Conservation (phyloP, 176 grass and related monocot genomes). For the Phragmites australis region DNA sequence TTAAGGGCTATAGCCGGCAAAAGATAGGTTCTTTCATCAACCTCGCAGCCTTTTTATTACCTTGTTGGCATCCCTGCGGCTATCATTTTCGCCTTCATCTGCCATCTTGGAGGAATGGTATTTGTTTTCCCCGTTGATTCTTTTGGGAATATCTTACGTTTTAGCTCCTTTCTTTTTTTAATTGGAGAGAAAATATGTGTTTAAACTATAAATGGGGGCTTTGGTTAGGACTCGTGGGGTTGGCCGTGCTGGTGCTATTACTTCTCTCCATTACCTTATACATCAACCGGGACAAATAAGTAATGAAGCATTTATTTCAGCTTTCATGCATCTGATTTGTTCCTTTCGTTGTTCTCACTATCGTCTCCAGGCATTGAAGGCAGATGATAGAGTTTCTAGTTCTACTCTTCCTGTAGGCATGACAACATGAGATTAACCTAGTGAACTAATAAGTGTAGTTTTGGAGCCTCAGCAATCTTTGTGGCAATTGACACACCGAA, state of each 20-base stretch:
- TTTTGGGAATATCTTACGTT: background rate
- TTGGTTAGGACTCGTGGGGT: background rate
- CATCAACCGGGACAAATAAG: background rate
- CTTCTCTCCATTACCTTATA: background rate
- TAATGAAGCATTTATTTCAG: background rate
- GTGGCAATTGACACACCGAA: no score
- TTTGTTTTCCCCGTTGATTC: background rate
- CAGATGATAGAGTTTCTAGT: slow-evolving; percentile 46
- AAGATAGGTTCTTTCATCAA: background rate
- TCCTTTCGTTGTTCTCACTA: no score
- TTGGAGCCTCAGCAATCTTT: no score
- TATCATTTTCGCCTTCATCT: background rate
- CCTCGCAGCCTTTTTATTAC: background rate
- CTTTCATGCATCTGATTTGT: background rate
- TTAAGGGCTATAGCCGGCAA: background rate
- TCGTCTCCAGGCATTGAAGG: background rate
- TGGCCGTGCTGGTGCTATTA: background rate
- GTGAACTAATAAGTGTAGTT: background rate
- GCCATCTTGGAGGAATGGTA: background rate
- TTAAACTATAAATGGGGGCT: background rate
- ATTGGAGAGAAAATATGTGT: background rate
- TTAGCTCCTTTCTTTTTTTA: background rate
- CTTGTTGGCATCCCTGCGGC: background rate
- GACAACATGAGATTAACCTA: slow-evolving; percentile 1
- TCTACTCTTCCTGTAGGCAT: slow-evolving; percentile 38